Evolutionary conservation across 176 grass and related monocot species (phyloP).

Genomic region (Oryza glaberrima): DNA sequence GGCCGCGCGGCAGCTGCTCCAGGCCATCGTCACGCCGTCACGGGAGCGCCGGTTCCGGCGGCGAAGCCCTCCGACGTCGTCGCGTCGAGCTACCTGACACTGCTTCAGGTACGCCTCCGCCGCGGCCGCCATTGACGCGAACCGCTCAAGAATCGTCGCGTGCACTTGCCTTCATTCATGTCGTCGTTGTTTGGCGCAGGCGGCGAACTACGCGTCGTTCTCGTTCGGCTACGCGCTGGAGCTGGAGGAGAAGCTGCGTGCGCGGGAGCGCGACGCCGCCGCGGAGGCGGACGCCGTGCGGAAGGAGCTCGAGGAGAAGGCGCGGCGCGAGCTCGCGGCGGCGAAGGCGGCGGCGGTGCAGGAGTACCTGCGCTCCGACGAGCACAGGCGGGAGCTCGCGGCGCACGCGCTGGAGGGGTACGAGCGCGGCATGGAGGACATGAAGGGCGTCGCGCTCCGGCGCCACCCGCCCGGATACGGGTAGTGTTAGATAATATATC

Average conservation of each 20-base stretch:
- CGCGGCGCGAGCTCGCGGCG: not conserved
- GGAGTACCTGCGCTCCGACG: slow-evolving; percentile 1
- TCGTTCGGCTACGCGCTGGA: slow-evolving; percentile 28
- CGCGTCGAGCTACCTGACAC: not conserved
- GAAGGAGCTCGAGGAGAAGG: slow-evolving; percentile 3
- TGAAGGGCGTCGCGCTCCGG: slow-evolving; percentile 34
- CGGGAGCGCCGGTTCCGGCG: slow-evolving; percentile 3
- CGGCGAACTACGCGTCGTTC: slow-evolving; percentile 33
- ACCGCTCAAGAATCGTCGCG: too few relatives aligned
- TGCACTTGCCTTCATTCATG: too few relatives aligned
- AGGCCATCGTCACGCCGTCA: slow-evolving; percentile 30
- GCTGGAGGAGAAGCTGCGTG: slow-evolving; percentile 15
- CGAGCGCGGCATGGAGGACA: slow-evolving; percentile 40
- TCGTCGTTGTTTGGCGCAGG: not conserved
- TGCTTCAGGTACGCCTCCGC: not conserved
- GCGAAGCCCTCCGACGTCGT: slow-evolving; percentile 12
- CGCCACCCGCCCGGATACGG: not conserved
- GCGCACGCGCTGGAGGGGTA: slow-evolving; percentile 24
- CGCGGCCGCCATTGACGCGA: too few relatives aligned
- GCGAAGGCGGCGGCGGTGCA: not conserved
- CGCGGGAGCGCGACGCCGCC: not conserved
- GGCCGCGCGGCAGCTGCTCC: not conserved
- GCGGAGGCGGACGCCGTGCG: not conserved
- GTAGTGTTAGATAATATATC: too few relatives aligned
- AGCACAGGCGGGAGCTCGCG: slow-evolving; percentile 17